Evolutionary conservation across 352 stramenopile species (phyloP), one percentile per base, ranked within the genome.

Genomic region (Pythium rhizo-oryzae): DNA sequence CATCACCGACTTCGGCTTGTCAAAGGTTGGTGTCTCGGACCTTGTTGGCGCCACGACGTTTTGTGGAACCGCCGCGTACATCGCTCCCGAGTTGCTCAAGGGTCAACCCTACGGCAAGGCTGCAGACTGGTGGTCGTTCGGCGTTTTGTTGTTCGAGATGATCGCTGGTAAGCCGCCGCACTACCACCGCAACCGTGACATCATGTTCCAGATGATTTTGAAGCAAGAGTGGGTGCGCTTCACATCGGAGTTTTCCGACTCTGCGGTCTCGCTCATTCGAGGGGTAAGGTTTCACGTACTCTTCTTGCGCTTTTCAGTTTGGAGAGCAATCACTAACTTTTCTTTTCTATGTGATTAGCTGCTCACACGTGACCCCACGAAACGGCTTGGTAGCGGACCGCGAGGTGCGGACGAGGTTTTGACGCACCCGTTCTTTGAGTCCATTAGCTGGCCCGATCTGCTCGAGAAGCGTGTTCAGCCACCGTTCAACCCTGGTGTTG

Each of bases 81-180:
- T 98, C 70, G 92, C 93, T 0, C 93, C 93, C 28, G 93, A 98
- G 69, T 66, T 98, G 49, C 76, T 98, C 35, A 93, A 87, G 72
- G 91, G 92, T 53, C 89, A 96, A 50, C 62, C 80, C 58, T 98
- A 99, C 72, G 90, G 91, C 55, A 91, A 94, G 67, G 88, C 90
- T 51, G 94, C 97, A 8, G 95, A 99, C 69, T 99, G 92, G 93
- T 99, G 95, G 95, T 96, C 86, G 3, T 97, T 98, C 63, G 95
- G 95, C 53, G 97, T 96, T 41, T 54, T 98, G 62, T 72, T 98
- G n/a, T 98, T 98, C 78, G 94, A 98, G 69, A 98, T 98, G 94
- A 96, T 98, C 55, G 96, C 89, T 30, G 94, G 93, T 60, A 94
- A 96, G 69, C 89, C 89, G 19, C 90, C 90, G 61, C 96, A 96